These are phyloP conservation scores for Saturnispora zaruensis DNA, from an alignment of 805 yeast species.

Conservation along the genomic window DNA sequence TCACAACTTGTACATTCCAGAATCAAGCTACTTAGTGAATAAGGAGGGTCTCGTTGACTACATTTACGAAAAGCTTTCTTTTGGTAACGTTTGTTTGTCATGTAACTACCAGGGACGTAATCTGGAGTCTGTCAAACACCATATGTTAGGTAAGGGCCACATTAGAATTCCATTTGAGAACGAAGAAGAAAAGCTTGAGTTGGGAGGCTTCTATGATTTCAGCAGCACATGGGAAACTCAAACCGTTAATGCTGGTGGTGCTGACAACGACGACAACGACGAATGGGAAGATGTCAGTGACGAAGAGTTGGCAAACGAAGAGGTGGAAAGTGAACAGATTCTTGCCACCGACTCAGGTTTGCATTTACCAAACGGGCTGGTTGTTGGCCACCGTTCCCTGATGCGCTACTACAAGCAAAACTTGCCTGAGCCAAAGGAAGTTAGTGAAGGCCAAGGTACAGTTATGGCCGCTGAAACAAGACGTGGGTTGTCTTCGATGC, in stretches of 20 bases:
- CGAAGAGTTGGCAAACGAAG: constrained; percentile 30
- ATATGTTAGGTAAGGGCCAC: constrained; percentile 78
- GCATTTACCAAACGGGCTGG: constrained; percentile 66
- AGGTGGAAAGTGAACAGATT: constrained; percentile 25
- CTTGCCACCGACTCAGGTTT: constrained; percentile 48
- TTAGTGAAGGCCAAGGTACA: constrained; percentile 61
- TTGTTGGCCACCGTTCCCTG: constrained; percentile 74
- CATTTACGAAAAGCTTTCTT: constrained; percentile 70
- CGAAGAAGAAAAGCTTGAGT: constrained; percentile 64
- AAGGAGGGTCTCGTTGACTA: constrained; percentile 64
- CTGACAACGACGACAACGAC: constrained; percentile 24
- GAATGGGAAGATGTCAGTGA: constrained; percentile 29
- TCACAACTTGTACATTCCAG: constrained; percentile 89
- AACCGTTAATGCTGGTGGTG: constrained; percentile 27
- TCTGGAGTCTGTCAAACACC: constrained; percentile 82
- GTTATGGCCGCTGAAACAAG: constrained; percentile 71
- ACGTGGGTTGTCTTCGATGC: constrained; percentile 32
- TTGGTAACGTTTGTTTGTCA: constrained; percentile 74
- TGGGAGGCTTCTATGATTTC: constrained; percentile 81
- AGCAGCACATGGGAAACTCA: constrained; percentile 46
- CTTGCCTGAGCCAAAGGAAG: constrained; percentile 38
- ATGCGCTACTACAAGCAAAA: constrained; percentile 66
- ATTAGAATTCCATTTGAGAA: constrained; percentile 83
- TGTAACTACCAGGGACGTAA: constrained; percentile 82
- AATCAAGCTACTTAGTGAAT: constrained; percentile 58